Base-by-base conservation (phyloP, 192 early-diverging fungal species). In the Gaertneriomyces sp. region DNA sequence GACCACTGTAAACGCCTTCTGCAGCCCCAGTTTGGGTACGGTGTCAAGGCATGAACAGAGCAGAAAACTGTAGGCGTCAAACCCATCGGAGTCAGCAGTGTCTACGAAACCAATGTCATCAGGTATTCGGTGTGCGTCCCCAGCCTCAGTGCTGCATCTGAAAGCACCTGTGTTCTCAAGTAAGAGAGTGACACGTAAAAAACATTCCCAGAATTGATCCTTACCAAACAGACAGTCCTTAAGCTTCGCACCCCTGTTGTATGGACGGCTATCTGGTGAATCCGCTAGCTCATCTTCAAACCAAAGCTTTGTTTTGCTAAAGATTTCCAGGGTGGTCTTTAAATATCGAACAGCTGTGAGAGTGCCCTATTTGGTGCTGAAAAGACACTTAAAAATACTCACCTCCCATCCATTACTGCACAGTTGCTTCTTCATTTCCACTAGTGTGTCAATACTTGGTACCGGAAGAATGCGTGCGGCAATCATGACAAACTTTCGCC, bases 221-320 rank as follows among this genome's bases (percentile, higher is more conserved):
- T 69, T 63, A 82, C 81, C 42, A 38, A 74, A 74, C 14, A 84
- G 51, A 1, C 79, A 79, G 4, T 53, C 47, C 64, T 84, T 84
- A 8, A 84, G 47, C 61, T 82, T 84, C n/a, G 55, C 64, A 14
- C 73, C 53, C 11, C 82, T 56, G 43, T 81, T 73, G 61, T 81
- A 84, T 58, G 80, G 75, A 39, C 62, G 45, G 41, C 40, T 44
- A 33, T 59, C 60, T 7, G 17, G 33, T 9, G 25, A 12, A 33
- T 77, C 69, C 16, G 75, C 79, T 4, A 19, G 6, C 3, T 77
- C 79, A 14, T 81, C 76, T 55, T 84, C 82, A 66, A 84, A 81
- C 82, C 82, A 84, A 4, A 84, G 64, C 14, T 33, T 33, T 33
- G 25, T 33, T 33, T 2, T 33, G 25, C 25, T 2, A 33, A 33